Percentiles rank a stretch among this genome's conserved stretches.
Evolutionary conservation across 495 filamentous ascomycete genomes (phyloP).

Genomic region (Lasiosphaeria hispida): DNA sequence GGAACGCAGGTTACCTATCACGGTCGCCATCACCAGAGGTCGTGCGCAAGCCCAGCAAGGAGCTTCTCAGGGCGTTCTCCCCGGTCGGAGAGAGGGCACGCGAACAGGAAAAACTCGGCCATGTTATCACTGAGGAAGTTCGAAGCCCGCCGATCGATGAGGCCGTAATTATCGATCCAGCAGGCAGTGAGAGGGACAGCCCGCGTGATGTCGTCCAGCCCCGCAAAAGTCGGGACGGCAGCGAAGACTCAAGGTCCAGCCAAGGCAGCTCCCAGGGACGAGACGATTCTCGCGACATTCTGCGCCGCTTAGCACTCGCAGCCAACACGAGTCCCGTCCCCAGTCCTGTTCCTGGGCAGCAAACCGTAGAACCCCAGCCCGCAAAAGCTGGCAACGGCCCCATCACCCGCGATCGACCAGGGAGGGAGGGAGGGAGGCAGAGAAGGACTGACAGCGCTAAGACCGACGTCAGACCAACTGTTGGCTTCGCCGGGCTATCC

Average conservation of each 20-base stretch:
- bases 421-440: constrained; percentile 11
- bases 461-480: constrained; percentile 32
- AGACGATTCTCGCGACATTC: constrained; percentile 64
- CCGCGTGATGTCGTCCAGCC: not conserved
- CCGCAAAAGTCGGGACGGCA: not conserved
- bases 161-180: not conserved
- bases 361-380: constrained; percentile 9
- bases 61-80: constrained; percentile 19
- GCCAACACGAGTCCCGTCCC: constrained; percentile 53
- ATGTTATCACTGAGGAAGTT: not conserved
- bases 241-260: not conserved
- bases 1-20: constrained; percentile 42
- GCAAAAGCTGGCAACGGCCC: constrained; percentile 6
- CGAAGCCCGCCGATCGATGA: not conserved
- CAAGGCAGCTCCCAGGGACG: constrained; percentile 16
- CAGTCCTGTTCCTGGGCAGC: constrained; percentile 35
- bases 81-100: constrained; percentile 27
- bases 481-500: constrained; percentile 41
- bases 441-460: constrained; percentile 25
- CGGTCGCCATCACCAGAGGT: constrained; percentile 37
- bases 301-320: constrained; percentile 61
- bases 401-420: not conserved
- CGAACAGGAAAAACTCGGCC: constrained; percentile 30
- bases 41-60: constrained; percentile 21
- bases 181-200: not conserved